Evolutionary conservation across 129 eudicot genomes (phyloP).

Genomic region (Centaurea solstitialis): DNA sequence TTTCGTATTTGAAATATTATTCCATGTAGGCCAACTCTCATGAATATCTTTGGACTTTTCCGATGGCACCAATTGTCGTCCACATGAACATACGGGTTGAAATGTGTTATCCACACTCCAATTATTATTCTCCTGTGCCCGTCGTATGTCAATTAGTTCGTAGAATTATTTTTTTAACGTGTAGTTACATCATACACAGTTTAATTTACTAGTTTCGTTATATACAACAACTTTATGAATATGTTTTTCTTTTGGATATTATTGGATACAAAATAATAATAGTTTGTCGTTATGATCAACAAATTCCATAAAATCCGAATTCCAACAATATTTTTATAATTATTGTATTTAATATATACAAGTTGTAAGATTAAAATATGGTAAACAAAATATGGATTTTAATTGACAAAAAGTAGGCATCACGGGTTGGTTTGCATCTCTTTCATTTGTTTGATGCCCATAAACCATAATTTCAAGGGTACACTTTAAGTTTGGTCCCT

Average conservation of each 20-base stretch:
- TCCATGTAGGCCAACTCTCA: not conserved
- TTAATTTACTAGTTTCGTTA: not conserved
- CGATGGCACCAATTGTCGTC: constrained; percentile 11
- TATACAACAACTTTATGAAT: not conserved
- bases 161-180: not conserved
- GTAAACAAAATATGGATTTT: not conserved
- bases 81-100: constrained; percentile 15
- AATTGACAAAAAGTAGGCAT: not conserved
- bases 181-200: not conserved
- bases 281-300: not conserved
- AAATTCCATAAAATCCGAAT: not conserved
- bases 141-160: not conserved
- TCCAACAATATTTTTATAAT: not conserved
- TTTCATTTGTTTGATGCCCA: constrained; percentile 21
- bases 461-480: not conserved
- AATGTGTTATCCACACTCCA: constrained; percentile 20
- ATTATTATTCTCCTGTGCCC: constrained; percentile 12
- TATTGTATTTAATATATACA: not conserved
- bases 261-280: not conserved
- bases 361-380: constrained; percentile 1
- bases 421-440: constrained; percentile 19
- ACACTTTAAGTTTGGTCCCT: no score
- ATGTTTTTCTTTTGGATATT: not conserved
- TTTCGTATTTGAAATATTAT: not conserved
- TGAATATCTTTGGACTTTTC: constrained; percentile 16